Base-by-base conservation (phyloP, 345 rosid genomes). In the Eucalyptus cloeziana region DNA sequence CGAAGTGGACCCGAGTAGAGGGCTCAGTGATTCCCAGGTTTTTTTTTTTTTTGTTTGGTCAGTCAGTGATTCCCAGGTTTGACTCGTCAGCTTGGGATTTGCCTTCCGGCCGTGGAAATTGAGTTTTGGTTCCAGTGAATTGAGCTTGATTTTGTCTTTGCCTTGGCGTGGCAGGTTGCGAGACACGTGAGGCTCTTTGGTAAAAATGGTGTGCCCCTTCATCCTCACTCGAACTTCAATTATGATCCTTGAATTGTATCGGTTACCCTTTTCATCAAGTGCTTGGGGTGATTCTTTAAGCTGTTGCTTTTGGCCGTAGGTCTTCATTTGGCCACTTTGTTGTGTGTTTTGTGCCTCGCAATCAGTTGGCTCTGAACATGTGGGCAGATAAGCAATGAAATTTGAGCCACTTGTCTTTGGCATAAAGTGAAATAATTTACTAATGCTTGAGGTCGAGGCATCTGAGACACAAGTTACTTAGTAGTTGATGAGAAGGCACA, bases 21-120 rank as follows among this genome's bases (percentile, higher is more conserved):
- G 99, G 86, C 98, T 98, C 67, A 90, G 92, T 87, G 98, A 96
- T 94, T 92, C 97, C 91, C 99, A 98, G 99, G 99, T 97, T 76
- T 76, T n/a, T n/a, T n/a, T n/a, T n/a, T n/a, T n/a, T n/a, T n/a
- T n/a, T n/a, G n/a, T n/a, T n/a, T n/a, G n/a, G n/a, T n/a, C n/a
- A n/a, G n/a, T 98, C 67, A 90, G 92, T 87, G 98, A 96, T 94
- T 92, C 97, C 91, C 99, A 98, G 99, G 99, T 97, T 76, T 76
- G 83, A 40, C 83, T 76, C 83, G 83, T 40, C 5, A 40, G 27
- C 83, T 76, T 76, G 83, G 83, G 47, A 21, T 76, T 62, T 12
- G 2, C 47, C 47, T 37, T 10, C 14, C 15, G 83, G 27, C 14
- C 47, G 27, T 21, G 83, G 27, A 40, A 76, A 37, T 76, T 5